phyloP scores from a whole-genome alignment of 495 filamentous ascomycete species.

The Neurospora sp. region DNA sequence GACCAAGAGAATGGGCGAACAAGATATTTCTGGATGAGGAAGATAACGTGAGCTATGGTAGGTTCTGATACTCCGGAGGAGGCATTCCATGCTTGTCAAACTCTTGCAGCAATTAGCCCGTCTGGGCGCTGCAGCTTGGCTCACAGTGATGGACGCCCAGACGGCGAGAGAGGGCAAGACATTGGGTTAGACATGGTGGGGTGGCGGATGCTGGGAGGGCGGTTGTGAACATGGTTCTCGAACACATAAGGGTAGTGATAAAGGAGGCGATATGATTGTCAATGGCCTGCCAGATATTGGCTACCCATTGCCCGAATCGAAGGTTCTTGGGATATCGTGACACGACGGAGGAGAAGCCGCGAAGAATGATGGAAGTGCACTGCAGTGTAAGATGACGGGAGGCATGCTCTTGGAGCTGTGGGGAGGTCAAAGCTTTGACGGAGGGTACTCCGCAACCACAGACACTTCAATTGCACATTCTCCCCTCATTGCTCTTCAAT shows the following conservation, averaged over 20 bases:
- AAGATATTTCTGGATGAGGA: not conserved
- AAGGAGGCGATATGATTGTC: not conserved
- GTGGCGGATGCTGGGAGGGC: not conserved
- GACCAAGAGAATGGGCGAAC: not conserved
- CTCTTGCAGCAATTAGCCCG: not conserved
- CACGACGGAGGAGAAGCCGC: not conserved
- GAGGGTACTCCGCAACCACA: not conserved
- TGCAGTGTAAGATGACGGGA: not conserved
- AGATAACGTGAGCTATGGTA: not conserved
- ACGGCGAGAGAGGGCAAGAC: not conserved
- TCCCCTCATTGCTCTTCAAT: not conserved
- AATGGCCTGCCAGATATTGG: not conserved
- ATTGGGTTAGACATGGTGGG: not conserved
- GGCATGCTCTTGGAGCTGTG: not conserved
- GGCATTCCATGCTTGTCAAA: not conserved
- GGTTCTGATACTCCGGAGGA: not conserved
- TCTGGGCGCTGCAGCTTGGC: not conserved
- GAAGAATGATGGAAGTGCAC: not conserved
- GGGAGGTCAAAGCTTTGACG: not conserved
- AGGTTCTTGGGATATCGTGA: not conserved
- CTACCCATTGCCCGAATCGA: not conserved
- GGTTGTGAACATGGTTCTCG: not conserved
- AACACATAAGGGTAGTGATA: not conserved
- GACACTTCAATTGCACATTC: not conserved
- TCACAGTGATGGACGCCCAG: not conserved